These are phyloP conservation scores for Jatropha multifida DNA, from an alignment of 441 rosid species.

Conservation along the genomic window DNA sequence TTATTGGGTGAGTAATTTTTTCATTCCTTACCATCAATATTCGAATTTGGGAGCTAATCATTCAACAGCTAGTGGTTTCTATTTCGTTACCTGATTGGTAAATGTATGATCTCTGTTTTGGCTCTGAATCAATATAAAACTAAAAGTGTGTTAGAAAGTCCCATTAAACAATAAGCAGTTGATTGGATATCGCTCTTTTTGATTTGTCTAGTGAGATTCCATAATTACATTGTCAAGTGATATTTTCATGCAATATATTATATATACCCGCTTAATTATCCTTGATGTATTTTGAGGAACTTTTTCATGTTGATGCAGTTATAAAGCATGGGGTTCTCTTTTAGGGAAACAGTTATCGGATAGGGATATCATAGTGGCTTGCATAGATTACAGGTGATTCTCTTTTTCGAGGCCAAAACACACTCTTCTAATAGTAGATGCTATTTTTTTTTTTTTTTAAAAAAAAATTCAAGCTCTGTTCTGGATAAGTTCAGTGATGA, in stretches of 20 bases:
- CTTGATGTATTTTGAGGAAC: slow-evolving; percentile 20
- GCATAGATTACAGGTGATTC: slow-evolving; percentile 85
- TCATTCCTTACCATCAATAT: slow-evolving; percentile 7
- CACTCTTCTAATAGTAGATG: neutral
- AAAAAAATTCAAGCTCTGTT: neutral
- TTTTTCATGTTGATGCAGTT: slow-evolving; percentile 46
- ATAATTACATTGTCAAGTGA: neutral
- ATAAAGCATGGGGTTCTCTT: slow-evolving; percentile 94
- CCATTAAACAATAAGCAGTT: neutral
- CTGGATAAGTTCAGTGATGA: neutral
- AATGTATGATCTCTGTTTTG: neutral
- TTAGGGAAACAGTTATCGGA: slow-evolving; percentile 86
- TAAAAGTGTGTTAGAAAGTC: neutral
- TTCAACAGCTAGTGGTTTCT: neutral
- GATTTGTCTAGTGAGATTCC: neutral
- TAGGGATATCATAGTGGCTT: slow-evolving; percentile 87
- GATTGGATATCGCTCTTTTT: neutral
- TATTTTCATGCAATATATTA: neutral
- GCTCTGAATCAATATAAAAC: neutral
- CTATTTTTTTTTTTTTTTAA: neutral
- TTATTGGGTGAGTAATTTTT: slow-evolving; percentile 75
- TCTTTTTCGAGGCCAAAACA: neutral
- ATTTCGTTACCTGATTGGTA: neutral
- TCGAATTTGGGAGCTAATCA: slow-evolving; percentile 8
- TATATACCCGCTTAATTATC: slow-evolving; percentile 2